Evolutionary conservation across 2,329 filamentous ascomycete species (phyloP), one percentile per base, ranked within the genome.

Genomic region (Ophiocordyceps camponoti-saundersi): DNA sequence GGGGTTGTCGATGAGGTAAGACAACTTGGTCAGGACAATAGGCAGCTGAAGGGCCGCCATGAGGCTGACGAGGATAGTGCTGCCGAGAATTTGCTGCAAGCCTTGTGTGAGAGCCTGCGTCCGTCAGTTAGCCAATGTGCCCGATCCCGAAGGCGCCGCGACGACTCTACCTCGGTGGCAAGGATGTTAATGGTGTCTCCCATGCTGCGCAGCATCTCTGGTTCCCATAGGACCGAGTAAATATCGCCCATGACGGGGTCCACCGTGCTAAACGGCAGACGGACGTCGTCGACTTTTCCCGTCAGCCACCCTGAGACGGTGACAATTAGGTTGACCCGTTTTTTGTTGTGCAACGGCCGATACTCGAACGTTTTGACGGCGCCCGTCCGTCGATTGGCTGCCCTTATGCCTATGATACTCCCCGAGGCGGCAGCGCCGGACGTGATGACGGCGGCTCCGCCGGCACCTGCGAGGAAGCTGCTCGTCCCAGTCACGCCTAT

Each of bases 301-400:
- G 87, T 95, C 84, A 98, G 93, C 92, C 92, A 98, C 3, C 92
- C 92, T 0, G 90, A 88, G 29, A 98, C 79, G 0, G 92, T 96
- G 39, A 98, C 80, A 52, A 98, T 92, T 29, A 98, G 73, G 56
- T 98, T 96, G 39, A 95, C 85, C 48, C 89, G 76, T 65, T 98
- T 98, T 65, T 96, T 96, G 67, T 98, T 98, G 69, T 96, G 89
- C 43, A 98, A 68, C 7, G 92, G 92, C 42, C 90, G 79, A 61
- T 96, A 98, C 64, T 98, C 92, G 58, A 96, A 98, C 0, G 92
- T 98, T 64, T 82, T 88, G 48, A 98, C 93, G 1, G 89, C 81
- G 15, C 92, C 90, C 1, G 85, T 96, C 54, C 92, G 77, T 56
- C 89, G 77, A 56, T 85, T 73, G n/a, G 89, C 88, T 23, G 92